Base-by-base conservation (phyloP, 2,329 filamentous ascomycete genomes). In the Pseudogymnoascus sp. region DNA sequence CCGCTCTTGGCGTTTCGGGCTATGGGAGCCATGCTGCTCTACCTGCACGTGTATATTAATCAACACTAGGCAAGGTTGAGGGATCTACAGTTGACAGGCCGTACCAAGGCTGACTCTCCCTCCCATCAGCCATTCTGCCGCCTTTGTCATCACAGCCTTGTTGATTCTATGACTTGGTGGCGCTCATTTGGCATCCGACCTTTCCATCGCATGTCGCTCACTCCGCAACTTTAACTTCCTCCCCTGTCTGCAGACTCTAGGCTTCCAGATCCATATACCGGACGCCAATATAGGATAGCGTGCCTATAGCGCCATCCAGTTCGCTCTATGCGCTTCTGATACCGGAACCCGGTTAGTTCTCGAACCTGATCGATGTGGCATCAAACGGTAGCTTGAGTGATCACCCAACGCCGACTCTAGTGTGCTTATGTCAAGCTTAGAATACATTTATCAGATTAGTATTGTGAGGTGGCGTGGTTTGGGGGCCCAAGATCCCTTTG, bases 391-490 rank as follows among this genome's bases (percentile, higher is more conserved):
- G 26, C 46, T 19, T 56, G 9, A 13, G 6, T 56, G 15, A 13
- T 29, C 26, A 33, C 21, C 46, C n/a, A 56, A 11, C 46, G 17
- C 46, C 26, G 21, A 17, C 33, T 6, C 26, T n/a, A 19, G n/a
- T 19, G n/a, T 56, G 46, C 46, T 56, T 56, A 56, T 56, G 46
- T 50, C 46, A 56, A 56, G 46, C n/a, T 56, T 56, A 56, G 9
- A 56, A 56, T 33, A 56, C n/a, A 19, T 56, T 26, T 33, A 56
- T 56, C 46, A 56, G 26, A 33, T 56, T 56, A n/a, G n/a, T 56
- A 11, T 33, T 33, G n/a, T 56, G n/a, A 17, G 15, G 46, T 33
- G 26, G 26, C 29, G 29, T 56, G 26, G 26, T 3, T 33, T 11
- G 26, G n/a, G 46, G 26, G 17, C 4, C n/a, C 29, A 19, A 19